Evolutionary conservation across 2,329 filamentous ascomycete species (phyloP).

Genomic region (Calycina marina): DNA sequence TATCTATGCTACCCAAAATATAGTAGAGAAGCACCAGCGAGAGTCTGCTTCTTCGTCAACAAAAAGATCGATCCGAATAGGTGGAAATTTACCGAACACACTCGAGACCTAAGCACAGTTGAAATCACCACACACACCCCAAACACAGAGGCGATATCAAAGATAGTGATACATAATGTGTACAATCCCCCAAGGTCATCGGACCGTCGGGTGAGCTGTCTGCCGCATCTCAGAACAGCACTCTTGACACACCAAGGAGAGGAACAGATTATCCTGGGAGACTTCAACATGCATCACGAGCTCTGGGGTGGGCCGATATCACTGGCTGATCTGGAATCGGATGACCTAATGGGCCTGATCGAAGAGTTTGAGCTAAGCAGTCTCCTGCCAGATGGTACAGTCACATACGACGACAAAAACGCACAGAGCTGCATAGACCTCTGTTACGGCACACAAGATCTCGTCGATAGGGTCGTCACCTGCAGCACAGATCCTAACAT

Average conservation of each 20-base stretch:
- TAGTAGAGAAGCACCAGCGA: background rate
- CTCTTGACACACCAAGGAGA: too few relatives aligned
- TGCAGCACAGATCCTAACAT: conserved; percentile 8
- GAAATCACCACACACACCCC: conserved; percentile 2
- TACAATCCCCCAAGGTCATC: background rate
- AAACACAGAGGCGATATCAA: background rate
- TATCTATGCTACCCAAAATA: conserved; percentile 6
- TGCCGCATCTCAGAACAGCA: too few relatives aligned
- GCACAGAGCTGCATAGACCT: conserved; percentile 1
- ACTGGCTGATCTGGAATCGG: too few relatives aligned
- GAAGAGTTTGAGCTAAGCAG: background rate
- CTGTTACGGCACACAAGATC: background rate
- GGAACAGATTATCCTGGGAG: conserved; percentile 1
- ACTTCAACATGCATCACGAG: conserved; percentile 2
- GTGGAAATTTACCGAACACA: background rate
- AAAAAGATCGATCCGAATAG: conserved; percentile 1
- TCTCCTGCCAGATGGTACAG: background rate
- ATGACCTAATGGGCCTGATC: too few relatives aligned
- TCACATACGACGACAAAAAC: background rate
- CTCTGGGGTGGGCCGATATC: too few relatives aligned
- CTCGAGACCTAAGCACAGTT: conserved; percentile 1
- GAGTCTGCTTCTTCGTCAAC: conserved; percentile 2
- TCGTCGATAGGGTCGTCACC: conserved; percentile 6
- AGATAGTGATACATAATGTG: conserved; percentile 2
- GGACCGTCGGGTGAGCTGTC: too few relatives aligned